Evolutionary conservation across 164 flowering plant genomes (phyloP).

Genomic region (Macadamia integrifolia): DNA sequence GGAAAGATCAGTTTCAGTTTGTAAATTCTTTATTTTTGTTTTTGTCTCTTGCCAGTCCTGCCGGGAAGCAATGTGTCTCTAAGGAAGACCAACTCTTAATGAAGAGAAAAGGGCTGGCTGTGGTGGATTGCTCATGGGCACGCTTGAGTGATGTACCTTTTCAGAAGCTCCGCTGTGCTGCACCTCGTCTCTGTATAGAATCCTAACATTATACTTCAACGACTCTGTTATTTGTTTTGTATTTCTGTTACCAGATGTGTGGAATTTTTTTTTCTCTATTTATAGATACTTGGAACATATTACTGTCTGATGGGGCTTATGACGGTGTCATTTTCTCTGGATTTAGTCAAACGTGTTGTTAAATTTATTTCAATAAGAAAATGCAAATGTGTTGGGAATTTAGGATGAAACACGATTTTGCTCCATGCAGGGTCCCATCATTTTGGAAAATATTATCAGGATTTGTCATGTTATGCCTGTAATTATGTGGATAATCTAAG

Average conservation of each 20-base stretch:
- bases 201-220: not conserved
- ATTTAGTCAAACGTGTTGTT: too few relatives aligned
- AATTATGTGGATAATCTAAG: too few relatives aligned
- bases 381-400: too few relatives aligned
- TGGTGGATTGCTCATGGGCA: slow-evolving; percentile 99
- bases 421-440: too few relatives aligned
- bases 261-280: not conserved
- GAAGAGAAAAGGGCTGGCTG: slow-evolving; percentile 81
- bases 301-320: too few relatives aligned
- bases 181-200: slow-evolving; percentile 87
- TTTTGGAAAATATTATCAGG: too few relatives aligned
- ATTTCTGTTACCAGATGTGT: not conserved
- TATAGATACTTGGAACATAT: not conserved
- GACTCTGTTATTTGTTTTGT: not conserved
- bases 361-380: too few relatives aligned
- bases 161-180: slow-evolving; percentile 79
- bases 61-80: slow-evolving; percentile 83
- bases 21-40: not conserved
- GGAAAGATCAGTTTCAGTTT: not conserved
- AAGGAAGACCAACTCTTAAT: slow-evolving; percentile 70
- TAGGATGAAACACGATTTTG: too few relatives aligned
- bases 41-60: slow-evolving; percentile 54
- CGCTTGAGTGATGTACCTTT: slow-evolving; percentile 94
- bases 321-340: too few relatives aligned
- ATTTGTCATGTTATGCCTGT: too few relatives aligned